These are phyloP conservation scores for Pouteria campechiana DNA, from an alignment of 179 eudicot species.

Conservation along the genomic window DNA sequence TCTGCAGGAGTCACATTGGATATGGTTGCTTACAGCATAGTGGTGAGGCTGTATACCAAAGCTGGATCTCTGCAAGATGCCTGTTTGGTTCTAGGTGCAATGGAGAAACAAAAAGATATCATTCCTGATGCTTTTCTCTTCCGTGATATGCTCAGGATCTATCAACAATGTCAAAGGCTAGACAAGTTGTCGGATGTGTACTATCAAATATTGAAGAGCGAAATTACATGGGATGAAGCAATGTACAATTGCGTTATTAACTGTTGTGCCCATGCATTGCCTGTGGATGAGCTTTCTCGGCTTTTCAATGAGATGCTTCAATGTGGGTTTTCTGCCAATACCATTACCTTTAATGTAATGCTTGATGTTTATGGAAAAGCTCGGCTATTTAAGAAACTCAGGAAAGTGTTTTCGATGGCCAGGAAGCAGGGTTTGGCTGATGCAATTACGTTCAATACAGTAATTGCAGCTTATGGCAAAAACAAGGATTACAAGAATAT, in stretches of 20 bases:
- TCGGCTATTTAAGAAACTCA: conserved; percentile 59
- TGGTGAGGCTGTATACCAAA: conserved; percentile 74
- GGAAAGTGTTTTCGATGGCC: conserved; percentile 65
- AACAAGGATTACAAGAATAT: conserved; percentile 46
- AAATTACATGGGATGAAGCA: conserved; percentile 71
- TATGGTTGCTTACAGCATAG: conserved; percentile 63
- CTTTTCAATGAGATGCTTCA: conserved; percentile 87
- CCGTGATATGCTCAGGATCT: conserved; percentile 84
- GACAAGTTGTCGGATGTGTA: conserved; percentile 57
- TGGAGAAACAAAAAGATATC: conserved; percentile 53
- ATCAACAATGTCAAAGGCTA: conserved; percentile 48
- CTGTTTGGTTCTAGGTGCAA: conserved; percentile 46
- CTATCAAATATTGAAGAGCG: conserved; percentile 57
- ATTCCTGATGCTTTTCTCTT: conserved; percentile 69
- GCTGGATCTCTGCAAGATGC: conserved; percentile 58
- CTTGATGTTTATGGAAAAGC: conserved; percentile 79
- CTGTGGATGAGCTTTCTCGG: conserved; percentile 81
- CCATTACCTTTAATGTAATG: conserved; percentile 71
- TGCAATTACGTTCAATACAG: conserved; percentile 80
- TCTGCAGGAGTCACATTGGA: conserved; percentile 52
- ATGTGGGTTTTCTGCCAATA: conserved; percentile 59
- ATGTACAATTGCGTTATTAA: conserved; percentile 87
- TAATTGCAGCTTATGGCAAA: conserved; percentile 74
- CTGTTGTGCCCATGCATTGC: conserved; percentile 86
- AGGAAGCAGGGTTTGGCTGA: conserved; percentile 61